phyloP scores from a whole-genome alignment of 208 protist species.

The Acanthamoeba castellanii region DNA sequence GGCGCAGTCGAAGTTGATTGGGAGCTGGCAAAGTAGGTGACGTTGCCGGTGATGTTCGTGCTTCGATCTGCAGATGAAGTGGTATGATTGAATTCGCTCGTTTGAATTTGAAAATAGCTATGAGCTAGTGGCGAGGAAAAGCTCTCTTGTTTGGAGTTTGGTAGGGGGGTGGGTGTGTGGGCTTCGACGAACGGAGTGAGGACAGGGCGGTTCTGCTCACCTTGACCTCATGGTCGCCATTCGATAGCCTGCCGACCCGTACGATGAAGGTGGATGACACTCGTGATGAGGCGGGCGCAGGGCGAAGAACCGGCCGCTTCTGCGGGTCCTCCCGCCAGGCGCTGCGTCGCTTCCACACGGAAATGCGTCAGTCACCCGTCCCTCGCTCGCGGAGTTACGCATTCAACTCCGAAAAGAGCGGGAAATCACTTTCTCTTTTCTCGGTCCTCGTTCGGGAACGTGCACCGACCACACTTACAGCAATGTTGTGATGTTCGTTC shows the following conservation, averaged over 20 bases:
- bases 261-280: slow-evolving; percentile 23
- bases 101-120: background rate
- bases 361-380: background rate
- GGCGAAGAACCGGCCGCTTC: background rate
- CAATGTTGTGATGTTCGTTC: background rate
- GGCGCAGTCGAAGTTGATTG: too few relatives aligned
- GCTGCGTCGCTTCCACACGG: background rate
- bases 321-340: background rate
- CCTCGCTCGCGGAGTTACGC: background rate
- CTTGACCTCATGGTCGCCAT: background rate
- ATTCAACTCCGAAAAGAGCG: background rate
- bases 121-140: background rate
- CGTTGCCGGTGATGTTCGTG: background rate
- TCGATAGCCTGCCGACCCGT: background rate
- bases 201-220: background rate
- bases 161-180: background rate
- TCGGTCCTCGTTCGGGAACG: background rate
- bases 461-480: background rate
- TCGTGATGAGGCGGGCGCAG: background rate
- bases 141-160: too few relatives aligned
- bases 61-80: background rate
- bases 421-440: background rate
- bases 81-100: background rate
- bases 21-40: background rate
- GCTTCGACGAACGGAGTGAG: background rate